Conservation (phyloP, 23 red algal species). For the Agarophyton chilense region DNA sequence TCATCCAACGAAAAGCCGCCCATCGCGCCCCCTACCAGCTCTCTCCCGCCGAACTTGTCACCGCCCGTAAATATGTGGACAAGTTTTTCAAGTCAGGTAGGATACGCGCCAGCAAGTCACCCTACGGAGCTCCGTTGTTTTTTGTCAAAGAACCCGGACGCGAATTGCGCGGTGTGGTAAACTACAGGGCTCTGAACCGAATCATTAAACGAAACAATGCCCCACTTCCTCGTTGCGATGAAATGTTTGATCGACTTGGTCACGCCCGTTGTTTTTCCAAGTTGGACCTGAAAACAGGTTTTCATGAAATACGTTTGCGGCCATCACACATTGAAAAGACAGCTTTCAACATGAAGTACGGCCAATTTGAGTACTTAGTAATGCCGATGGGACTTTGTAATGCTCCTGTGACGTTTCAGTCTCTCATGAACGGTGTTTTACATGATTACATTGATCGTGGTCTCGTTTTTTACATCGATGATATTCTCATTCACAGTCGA, state of each 20-base stretch:
- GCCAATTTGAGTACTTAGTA: constrained; percentile 44
- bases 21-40: not conserved
- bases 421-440: constrained; percentile 1
- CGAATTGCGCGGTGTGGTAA: not conserved
- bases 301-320: not conserved
- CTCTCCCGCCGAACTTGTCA: not conserved
- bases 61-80: not conserved
- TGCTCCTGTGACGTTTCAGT: constrained; percentile 16
- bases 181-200: not conserved
- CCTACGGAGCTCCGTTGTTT: not conserved
- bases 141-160: constrained; percentile 4
- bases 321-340: constrained; percentile 18
- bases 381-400: constrained; percentile 36
- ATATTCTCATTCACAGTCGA: constrained; percentile 14
- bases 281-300: not conserved
- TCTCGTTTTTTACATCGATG: constrained; percentile 35
- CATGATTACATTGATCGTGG: constrained; percentile 7
- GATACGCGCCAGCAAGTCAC: not conserved
- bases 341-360: constrained; percentile 32
- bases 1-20: not conserved
- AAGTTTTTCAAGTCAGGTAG: not conserved
- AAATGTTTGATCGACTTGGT: constrained; percentile 24
- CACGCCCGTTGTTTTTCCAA: not conserved
- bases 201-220: constrained; percentile 6
- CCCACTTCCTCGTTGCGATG: constrained; percentile 1